Base-by-base conservation (phyloP, 1,284 basidiomycete genomes). In the Chondrostereum purpureum region DNA sequence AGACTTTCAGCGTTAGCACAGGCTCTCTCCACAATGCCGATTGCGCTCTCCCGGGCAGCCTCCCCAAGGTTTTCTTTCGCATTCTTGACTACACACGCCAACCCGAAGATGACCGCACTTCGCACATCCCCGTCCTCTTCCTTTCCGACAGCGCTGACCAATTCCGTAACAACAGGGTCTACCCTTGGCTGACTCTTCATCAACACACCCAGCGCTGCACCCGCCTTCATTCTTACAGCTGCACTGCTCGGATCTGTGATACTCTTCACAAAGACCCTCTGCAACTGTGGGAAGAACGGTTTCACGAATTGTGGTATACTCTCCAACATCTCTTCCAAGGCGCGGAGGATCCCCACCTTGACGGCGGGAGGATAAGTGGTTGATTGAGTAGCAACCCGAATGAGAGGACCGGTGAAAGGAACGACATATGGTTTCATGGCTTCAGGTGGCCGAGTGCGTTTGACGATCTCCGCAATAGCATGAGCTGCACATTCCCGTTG, bases 201-300 rank as follows among this genome's bases (percentile, higher is more conserved):
- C 60, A 99, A 72, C n/a, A 83, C 78, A 17, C 93, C 94, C 0
- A 99, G 73, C 20, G 89, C 94, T 21, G 82, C 74, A 0, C 84
- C 91, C 0, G 93, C 94, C 44, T 80, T 82, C 49, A 70, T 83
- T 42, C 95, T 82, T 20, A 99, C 92, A 14, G 79, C 82, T 2
- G 77, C 69, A 53, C 88, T 90, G 1, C 85, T 77, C 1, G 85
- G 67, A 62, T 99, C 95, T 48, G 84, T 78, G 0, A 89, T 78
- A 31, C 92, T 91, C 68, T 99, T 99, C 65, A 97, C 88, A 60
- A 99, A 99, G 0, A 93, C 97, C 33, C 95, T 79, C 61, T 98
- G 95, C 27, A 99, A 70, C 61, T 99, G 95, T 2, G 95, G 96
- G 75, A 97, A 97, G 83, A 99, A 99, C 0, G 95, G 94, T 61